Base-by-base conservation (phyloP, 2,329 filamentous ascomycete genomes). In the Aspergillus luchuensis region DNA sequence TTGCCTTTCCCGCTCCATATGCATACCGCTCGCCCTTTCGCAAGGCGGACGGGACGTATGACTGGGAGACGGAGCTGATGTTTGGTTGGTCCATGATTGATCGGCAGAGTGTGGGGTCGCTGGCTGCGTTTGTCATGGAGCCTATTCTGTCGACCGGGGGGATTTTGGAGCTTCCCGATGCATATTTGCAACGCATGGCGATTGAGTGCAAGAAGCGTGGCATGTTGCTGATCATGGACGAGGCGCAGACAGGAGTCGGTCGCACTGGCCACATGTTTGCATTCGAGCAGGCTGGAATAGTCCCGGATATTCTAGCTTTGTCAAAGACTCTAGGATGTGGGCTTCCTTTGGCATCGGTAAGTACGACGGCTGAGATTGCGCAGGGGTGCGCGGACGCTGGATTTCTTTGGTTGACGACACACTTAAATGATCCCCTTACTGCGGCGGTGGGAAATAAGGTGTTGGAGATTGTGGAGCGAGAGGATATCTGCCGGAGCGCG, bases 51-150 rank as follows among this genome's bases (percentile, higher is more conserved):
- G 86, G 86, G 0, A 80, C 80, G 0, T 85, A 90, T 63, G 87
- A 90, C 69, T 90, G 87, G 87, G 78, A 86, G 64, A 82, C 84
- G 0, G 87, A 90, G 69, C 74, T 90, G 13, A 81, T 86, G 10
- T 89, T 84, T 65, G 86, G 85, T 4, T 89, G 85, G 80, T 76
- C 77, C 17, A 76, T 89, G 73, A 78, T 90, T 19, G 86, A 90
- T 62, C 77, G 80, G 48, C 82, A 85, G 57, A 85, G 81, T 0
- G 83, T 81, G 58, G 87, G 87, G 0, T 88, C 85, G 0, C 78
- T 89, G 0, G 87, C 87, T 0, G 87, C 87, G 0, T 82, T 86
- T 33, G 85, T 89, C 57, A 72, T 89, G 53, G 86, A 89, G 67
- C 84, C 84, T 0, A 87, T 89, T 38, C 77, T 86, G 0, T 83